These are phyloP conservation scores for Populus hybrid DNA, from an alignment of 441 rosid species.

Conservation along the genomic window DNA sequence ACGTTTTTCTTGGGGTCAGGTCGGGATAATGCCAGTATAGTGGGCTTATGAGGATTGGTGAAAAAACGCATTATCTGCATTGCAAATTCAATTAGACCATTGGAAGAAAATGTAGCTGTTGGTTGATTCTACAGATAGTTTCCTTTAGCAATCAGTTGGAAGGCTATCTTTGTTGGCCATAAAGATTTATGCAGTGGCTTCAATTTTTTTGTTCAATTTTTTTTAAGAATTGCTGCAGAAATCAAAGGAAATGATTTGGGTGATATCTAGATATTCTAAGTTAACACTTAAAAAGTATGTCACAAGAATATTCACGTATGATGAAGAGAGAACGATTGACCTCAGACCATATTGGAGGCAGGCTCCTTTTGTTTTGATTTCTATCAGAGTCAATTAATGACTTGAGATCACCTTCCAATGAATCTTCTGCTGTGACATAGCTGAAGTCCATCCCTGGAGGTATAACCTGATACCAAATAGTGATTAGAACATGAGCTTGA, in stretches of 20 bases:
- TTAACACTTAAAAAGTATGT: not conserved
- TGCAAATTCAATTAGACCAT: conserved; percentile 9
- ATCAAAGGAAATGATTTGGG: not conserved
- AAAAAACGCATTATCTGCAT: conserved; percentile 85
- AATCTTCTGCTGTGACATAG: conserved; percentile 53
- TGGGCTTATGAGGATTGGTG: conserved; percentile 91
- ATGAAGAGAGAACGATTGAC: conserved; percentile 30
- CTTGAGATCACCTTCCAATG: conserved; percentile 61
- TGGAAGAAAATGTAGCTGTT: not conserved
- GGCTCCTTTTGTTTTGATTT: conserved; percentile 58
- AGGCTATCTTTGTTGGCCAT: not conserved
- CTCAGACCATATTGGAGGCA: conserved; percentile 94
- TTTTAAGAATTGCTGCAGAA: not conserved
- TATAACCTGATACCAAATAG: conserved; percentile 46
- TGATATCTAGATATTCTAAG: not conserved
- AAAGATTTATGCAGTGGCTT: not conserved
- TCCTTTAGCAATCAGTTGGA: not conserved
- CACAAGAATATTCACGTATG: not conserved
- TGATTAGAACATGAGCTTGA: not conserved
- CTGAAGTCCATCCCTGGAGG: conserved; percentile 88
- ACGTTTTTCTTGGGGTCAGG: conserved; percentile 95
- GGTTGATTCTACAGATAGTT: not conserved
- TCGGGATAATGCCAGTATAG: conserved; percentile 84
- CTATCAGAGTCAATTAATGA: conserved; percentile 64
- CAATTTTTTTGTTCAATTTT: too few relatives aligned